phyloP scores from a whole-genome alignment of 1,284 basidiomycete genomes.

The Trichosporon ovoides region DNA sequence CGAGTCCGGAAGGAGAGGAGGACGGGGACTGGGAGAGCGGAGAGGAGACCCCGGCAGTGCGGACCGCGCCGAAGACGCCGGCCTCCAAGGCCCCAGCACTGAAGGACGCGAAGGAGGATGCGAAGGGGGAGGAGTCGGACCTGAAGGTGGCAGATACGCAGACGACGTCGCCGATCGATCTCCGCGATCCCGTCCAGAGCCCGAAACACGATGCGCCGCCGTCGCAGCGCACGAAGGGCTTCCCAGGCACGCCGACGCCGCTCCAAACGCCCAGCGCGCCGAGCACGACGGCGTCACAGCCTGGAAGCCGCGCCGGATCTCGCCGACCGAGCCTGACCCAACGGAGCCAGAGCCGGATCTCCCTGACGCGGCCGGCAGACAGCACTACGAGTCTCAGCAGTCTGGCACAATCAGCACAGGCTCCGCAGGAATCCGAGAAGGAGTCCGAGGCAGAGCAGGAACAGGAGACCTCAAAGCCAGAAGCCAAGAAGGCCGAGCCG shows the following conservation, averaged over 20 bases:
- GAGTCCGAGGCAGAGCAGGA: too few relatives aligned
- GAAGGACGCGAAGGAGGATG: background rate
- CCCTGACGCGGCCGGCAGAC: background rate
- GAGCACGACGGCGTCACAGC: background rate
- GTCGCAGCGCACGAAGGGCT: background rate
- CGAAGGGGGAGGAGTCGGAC: background rate
- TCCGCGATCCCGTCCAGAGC: background rate
- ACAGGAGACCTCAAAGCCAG: constrained; percentile 11
- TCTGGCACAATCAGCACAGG: too few relatives aligned
- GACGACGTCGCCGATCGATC: background rate
- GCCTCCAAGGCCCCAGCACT: too few relatives aligned
- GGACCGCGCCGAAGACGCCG: too few relatives aligned
- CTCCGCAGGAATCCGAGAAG: too few relatives aligned
- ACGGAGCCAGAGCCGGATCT: constrained; percentile 1
- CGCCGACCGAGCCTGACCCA: background rate
- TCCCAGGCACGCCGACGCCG: constrained; percentile 1
- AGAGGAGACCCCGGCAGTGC: constrained; percentile 16
- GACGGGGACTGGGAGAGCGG: constrained; percentile 23
- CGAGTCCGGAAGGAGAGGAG: background rate
- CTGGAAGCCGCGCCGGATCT: background rate
- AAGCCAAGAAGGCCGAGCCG: background rate
- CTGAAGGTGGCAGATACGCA: background rate
- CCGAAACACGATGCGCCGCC: background rate
- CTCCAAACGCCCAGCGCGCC: background rate
- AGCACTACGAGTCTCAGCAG: background rate